Base-by-base conservation (phyloP, 768 basidiomycete species). In the Kwoniella dendrophila region DNA sequence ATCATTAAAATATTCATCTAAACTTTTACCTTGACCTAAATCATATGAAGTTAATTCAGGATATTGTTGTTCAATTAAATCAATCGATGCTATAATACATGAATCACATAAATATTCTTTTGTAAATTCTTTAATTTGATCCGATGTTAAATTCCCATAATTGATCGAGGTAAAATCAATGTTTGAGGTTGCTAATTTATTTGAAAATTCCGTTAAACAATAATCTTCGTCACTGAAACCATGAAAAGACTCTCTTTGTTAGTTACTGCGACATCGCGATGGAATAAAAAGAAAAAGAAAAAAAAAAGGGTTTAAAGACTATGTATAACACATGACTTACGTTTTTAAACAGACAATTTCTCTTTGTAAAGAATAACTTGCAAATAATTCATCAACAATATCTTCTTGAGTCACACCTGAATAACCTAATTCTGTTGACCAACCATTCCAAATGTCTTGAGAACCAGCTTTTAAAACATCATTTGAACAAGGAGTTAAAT, bases 291-390 rank as follows among this genome's bases (percentile, higher is more conserved):
- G n/a, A n/a, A n/a, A n/a, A n/a, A n/a, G n/a, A n/a, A n/a, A n/a
- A n/a, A n/a, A n/a, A n/a, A n/a, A n/a, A n/a, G n/a, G n/a, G n/a
- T n/a, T n/a, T n/a, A n/a, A n/a, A n/a, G n/a, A n/a, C n/a, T n/a
- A n/a, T n/a, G n/a, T n/a, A n/a, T n/a, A n/a, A n/a, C n/a, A n/a
- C n/a, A n/a, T 20, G 2, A 49, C 63, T 58, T 27, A 66, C 52
- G 71, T 72, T 41, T 72, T 73, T 62, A 77, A 56, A 54, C 77
- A 78, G 24, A 57, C 52, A 26, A 78, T 63, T 51, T 78, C 73
- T 14, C 75, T 58, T 14, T 71, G 73, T 24, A 72, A 62, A n/a
- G 72, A 69, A 56, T 76, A 76, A 12, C 56, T 53, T 29, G 45
- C 56, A 50, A 74, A 45, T 44, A 66, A 53, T 8, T 47, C 51